These are phyloP conservation scores for Oryza longistaminata DNA, from an alignment of 176 grass and related monocot species.

Conservation along the genomic window DNA sequence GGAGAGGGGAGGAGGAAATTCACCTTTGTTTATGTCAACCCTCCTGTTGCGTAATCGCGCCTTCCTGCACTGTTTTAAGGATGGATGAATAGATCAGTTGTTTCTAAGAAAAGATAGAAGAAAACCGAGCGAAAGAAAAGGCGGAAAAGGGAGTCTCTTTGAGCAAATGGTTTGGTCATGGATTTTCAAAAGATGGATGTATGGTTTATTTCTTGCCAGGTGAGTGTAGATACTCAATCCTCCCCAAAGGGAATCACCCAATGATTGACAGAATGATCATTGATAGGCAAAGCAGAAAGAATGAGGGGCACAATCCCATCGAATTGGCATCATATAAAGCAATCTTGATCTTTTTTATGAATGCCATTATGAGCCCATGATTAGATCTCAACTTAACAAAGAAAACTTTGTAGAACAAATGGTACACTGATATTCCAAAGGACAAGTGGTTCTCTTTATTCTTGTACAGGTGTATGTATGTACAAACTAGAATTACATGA, in stretches of 20 bases:
- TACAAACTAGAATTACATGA: slow-evolving; percentile 30
- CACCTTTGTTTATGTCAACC: slow-evolving; percentile 44
- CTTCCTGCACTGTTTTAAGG: slow-evolving; percentile 30
- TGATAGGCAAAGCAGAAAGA: slow-evolving; percentile 44
- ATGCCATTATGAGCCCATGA: slow-evolving; percentile 47
- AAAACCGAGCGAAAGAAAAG: slow-evolving; percentile 21
- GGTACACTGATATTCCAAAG: slow-evolving; percentile 31
- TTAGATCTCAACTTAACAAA: slow-evolving; percentile 33
- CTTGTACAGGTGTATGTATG: slow-evolving; percentile 40
- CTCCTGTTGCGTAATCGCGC: not conserved
- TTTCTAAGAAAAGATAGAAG: slow-evolving; percentile 4
- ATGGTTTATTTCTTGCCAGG: slow-evolving; percentile 43
- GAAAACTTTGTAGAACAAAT: slow-evolving; percentile 28
- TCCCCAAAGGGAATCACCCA: slow-evolving; percentile 29
- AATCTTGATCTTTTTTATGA: slow-evolving; percentile 40
- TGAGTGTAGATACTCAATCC: slow-evolving; percentile 43
- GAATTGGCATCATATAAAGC: slow-evolving; percentile 47
- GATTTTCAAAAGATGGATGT: slow-evolving; percentile 32
- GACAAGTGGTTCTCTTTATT: slow-evolving; percentile 40
- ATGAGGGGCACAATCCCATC: slow-evolving; percentile 33
- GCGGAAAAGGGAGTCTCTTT: slow-evolving; percentile 29
- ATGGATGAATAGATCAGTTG: slow-evolving; percentile 33
- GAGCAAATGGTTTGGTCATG: slow-evolving; percentile 30
- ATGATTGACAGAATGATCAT: slow-evolving; percentile 53
- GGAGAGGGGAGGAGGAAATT: slow-evolving; percentile 18